phyloP scores from a whole-genome alignment of 2,329 filamentous ascomycete genomes.

The Phialophora macrospora region DNA sequence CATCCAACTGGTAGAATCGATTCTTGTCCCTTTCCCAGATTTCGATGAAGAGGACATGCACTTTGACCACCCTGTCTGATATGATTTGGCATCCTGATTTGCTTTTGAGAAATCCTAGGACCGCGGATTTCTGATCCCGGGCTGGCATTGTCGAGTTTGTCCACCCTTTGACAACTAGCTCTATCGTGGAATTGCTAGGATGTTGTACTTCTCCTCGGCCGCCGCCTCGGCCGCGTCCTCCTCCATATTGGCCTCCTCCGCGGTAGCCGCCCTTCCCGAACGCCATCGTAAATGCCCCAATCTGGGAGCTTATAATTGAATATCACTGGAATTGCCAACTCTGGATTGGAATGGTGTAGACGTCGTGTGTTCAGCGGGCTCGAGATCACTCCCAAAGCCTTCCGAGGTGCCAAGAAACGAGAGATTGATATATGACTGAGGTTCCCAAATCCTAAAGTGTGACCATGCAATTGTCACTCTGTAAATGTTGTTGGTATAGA shows the following conservation, averaged over 20 bases:
- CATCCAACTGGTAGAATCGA: constrained; percentile 65
- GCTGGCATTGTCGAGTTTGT: constrained; percentile 67
- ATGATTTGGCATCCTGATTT: constrained; percentile 62
- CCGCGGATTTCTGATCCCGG: constrained; percentile 66
- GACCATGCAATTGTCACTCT: neutral
- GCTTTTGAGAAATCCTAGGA: constrained; percentile 72
- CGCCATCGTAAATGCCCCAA: constrained; percentile 9
- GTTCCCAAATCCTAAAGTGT: neutral
- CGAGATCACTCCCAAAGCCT: neutral
- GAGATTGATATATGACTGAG: neutral
- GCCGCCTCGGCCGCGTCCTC: constrained; percentile 5
- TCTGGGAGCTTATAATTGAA: no score
- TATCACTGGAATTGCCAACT: neutral
- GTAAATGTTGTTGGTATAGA: neutral
- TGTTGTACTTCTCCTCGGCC: constrained; percentile 4
- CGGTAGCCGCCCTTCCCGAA: constrained; percentile 8
- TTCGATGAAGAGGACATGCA: constrained; percentile 34
- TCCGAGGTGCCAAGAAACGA: constrained; percentile 6
- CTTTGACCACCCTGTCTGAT: constrained; percentile 42
- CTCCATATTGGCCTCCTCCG: neutral
- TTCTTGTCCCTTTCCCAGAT: constrained; percentile 35
- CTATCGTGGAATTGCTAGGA: constrained; percentile 17
- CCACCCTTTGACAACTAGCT: constrained; percentile 63
- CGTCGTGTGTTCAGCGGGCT: neutral
- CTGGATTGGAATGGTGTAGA: neutral